These are phyloP conservation scores for Beta corolliflora DNA, from an alignment of 179 eudicot genomes.

Conservation along the genomic window DNA sequence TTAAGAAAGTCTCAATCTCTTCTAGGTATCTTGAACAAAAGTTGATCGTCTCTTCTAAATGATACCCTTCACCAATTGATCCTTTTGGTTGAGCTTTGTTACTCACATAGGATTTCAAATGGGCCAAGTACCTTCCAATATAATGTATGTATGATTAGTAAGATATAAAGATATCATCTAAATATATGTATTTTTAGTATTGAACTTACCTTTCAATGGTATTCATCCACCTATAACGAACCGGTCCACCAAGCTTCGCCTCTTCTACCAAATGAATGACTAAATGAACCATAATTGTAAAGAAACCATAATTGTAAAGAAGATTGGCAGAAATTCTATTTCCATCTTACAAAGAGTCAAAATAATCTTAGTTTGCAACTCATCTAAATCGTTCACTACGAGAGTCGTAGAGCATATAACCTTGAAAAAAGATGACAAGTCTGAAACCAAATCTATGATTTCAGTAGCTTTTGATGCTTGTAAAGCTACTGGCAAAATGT, in stretches of 20 bases:
- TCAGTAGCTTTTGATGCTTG: not conserved
- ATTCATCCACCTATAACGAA: constrained; percentile 24
- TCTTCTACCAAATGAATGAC: constrained; percentile 10
- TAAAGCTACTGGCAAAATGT: constrained; percentile 6
- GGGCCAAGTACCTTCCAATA: constrained; percentile 21
- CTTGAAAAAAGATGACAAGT: constrained; percentile 21
- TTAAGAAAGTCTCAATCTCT: not conserved
- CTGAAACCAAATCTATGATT: no score
- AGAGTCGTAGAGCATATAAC: not conserved
- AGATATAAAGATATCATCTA: no score
- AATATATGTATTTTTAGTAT: no score
- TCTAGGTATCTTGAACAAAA: constrained; percentile 17
- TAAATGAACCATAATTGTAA: no score
- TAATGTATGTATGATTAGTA: no score
- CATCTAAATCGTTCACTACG: not conserved
- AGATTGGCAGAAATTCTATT: not conserved
- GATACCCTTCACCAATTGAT: constrained; percentile 11
- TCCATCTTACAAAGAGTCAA: constrained; percentile 16
- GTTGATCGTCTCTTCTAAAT: constrained; percentile 9
- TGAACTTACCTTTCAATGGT: constrained; percentile 12
- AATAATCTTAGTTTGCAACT: not conserved
- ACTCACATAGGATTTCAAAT: constrained; percentile 19
- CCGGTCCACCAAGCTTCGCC: constrained; percentile 11
- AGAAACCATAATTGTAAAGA: constrained; percentile 6
- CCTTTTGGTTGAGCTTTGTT: constrained; percentile 23